Evolutionary conservation across 257 asterid species (phyloP), one percentile per base, ranked within the genome.

Genomic region (Apocynum venetum): DNA sequence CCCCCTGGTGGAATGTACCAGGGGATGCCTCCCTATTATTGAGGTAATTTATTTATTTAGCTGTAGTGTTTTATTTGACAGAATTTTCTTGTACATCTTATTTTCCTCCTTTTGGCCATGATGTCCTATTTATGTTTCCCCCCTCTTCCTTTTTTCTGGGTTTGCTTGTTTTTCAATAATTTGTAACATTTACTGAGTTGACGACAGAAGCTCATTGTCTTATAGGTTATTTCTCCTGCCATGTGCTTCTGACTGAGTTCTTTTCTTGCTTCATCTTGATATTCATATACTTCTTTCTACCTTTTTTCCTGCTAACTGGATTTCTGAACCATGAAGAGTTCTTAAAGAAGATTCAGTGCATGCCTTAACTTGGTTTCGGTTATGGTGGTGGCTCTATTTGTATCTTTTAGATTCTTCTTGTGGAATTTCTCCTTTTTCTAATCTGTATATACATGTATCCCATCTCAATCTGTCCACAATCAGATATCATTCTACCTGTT

Each of bases 1-100:
- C 97, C 97, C 6, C 81, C 92, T 41, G 87, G 89, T 74, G 87
- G 87, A 31, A 81, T 79, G 77, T 94, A 92, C 84, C 97, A 86
- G 89, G 97, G 97, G 25, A 87, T 89, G 90, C 97, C 93, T 5
- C 97, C 96, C 17, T 94, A 92, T 73, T 89, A 89, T 53, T 93
- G 89, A 94, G 97, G 98, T 94, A 89, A 61, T 64, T 8, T 65
- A 4, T 43, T 53, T 48, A 61, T 71, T 11, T 65, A 47, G 19
- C 14, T 44, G 5, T 4, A 13, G 19, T 57, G 5, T 74, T n/a
- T 70, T 64, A n/a, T 61, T 73, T 13, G 9, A 36, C 11, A 3
- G 11, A 9, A 12, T 17, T 3, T n/a, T 31, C 48, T 64, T 13
- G 36, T 12, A 10, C 20, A 10, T 46, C 41, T 36, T 63, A 8